Percentiles rank a stretch among this genome's conserved stretches.
Conservation (phyloP, 2,329 filamentous ascomycete species). For the Colletotrichum endophyticum region DNA sequence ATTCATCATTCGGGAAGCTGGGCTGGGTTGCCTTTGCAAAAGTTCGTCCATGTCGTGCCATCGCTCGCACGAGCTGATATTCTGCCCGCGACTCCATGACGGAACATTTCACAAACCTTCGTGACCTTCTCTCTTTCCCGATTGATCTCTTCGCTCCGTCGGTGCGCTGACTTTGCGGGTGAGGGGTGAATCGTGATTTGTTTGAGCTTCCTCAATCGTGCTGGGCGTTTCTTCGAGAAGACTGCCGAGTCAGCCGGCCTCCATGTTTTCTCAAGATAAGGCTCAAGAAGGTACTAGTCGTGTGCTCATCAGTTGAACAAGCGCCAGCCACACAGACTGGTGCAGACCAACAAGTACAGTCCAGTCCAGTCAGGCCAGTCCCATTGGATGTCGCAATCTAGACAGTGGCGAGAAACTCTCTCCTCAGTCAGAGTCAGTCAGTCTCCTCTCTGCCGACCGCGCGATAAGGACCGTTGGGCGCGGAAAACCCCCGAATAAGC, state of each 20-base stretch:
- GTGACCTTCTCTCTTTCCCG: neutral
- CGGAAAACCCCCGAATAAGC: neutral
- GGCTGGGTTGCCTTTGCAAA: neutral
- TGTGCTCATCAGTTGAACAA: neutral
- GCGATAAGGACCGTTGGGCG: constrained; percentile 2
- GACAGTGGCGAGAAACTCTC: neutral
- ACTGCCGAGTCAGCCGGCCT: constrained; percentile 15
- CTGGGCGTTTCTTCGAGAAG: neutral
- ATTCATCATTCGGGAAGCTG: neutral
- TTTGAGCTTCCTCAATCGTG: neutral
- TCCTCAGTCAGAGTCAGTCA: neutral
- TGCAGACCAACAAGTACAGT: neutral
- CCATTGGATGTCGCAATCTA: neutral
- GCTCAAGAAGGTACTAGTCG: neutral
- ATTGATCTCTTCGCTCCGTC: constrained; percentile 17
- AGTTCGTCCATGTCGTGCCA: neutral
- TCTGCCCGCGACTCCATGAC: neutral
- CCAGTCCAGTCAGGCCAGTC: neutral
- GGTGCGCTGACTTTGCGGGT: neutral
- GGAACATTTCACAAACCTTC: neutral
- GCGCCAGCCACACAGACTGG: neutral
- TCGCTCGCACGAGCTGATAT: neutral
- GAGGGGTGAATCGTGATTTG: neutral
- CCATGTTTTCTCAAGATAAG: constrained; percentile 3
- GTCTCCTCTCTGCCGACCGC: neutral